Conservation (phyloP, 129 eudicot species). For the Apium graveolens region DNA sequence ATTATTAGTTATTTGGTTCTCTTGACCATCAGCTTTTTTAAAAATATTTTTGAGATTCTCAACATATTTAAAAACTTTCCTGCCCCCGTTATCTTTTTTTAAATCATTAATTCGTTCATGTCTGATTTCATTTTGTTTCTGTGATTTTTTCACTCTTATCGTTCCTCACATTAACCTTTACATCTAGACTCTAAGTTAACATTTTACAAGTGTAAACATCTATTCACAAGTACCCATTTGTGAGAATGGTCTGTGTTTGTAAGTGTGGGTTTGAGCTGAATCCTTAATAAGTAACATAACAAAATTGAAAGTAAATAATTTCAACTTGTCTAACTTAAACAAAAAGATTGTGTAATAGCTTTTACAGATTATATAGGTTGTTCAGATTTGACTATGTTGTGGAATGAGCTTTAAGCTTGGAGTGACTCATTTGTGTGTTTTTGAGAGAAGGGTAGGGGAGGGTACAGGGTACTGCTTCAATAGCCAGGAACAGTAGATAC, state of each 20-base stretch:
- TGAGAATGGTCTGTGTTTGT: too few relatives aligned
- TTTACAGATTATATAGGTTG: background rate
- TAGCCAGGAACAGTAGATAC: background rate
- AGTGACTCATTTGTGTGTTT: too few relatives aligned
- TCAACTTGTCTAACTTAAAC: too few relatives aligned
- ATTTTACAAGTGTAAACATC: background rate
- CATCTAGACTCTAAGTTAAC: background rate
- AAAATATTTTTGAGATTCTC: too few relatives aligned
- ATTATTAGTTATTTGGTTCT: too few relatives aligned
- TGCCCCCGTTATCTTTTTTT: too few relatives aligned
- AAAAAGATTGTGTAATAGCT: background rate
- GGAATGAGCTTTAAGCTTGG: background rate
- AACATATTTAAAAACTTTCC: too few relatives aligned
- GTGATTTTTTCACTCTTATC: background rate
- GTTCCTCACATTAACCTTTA: too few relatives aligned
- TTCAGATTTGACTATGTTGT: background rate
- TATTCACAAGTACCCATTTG: background rate
- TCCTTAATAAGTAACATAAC: background rate
- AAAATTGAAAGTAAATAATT: background rate
- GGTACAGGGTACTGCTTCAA: too few relatives aligned
- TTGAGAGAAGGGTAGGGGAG: too few relatives aligned
- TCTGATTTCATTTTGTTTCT: background rate
- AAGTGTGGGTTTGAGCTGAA: background rate
- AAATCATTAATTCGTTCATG: too few relatives aligned
- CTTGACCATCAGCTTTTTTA: too few relatives aligned